A percentile compares a stretch with the other conserved stretches of the same genome.
Evolutionary conservation across 352 stramenopile genomes (phyloP).

Genomic region (Phytopythium ostracodes): DNA sequence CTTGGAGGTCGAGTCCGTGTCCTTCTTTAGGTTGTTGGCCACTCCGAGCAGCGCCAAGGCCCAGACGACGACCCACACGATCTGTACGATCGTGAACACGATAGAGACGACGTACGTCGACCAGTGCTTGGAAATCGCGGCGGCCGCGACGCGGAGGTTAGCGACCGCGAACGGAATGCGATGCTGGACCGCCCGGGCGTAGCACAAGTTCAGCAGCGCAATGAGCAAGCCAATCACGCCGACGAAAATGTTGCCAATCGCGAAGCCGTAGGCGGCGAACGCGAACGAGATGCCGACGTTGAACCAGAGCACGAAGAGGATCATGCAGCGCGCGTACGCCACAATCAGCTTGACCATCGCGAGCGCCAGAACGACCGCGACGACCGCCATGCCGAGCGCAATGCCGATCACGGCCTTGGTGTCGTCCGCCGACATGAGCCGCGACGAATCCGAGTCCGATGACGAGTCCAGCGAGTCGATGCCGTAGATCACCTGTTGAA

Average conservation of each 20-base stretch:
- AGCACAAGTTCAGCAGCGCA: conserved; percentile 77
- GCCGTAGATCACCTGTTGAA: conserved; percentile 4
- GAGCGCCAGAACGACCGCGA: conserved; percentile 58
- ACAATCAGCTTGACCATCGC: conserved; percentile 79
- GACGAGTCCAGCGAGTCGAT: conserved; percentile 7
- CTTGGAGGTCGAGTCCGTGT: conserved; percentile 14
- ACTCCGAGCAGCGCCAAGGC: conserved; percentile 83
- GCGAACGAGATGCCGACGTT: conserved; percentile 72
- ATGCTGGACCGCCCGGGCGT: conserved; percentile 79
- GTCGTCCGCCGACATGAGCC: conserved; percentile 48
- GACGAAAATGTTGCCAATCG: conserved; percentile 63
- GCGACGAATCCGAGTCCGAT: conserved; percentile 29
- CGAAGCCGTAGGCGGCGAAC: conserved; percentile 63
- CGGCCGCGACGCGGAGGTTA: conserved; percentile 87
- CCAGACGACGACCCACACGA: conserved; percentile 90
- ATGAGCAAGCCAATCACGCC: conserved; percentile 61
- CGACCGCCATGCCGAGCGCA: conserved; percentile 45
- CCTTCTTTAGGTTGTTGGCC: conserved; percentile 69
- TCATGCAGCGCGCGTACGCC: conserved; percentile 74
- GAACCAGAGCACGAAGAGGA: conserved; percentile 85
- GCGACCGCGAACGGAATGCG: conserved; percentile 93
- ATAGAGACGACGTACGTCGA: conserved; percentile 87
- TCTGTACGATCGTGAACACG: conserved; percentile 84
- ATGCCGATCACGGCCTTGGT: conserved; percentile 59
- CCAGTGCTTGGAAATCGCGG: conserved; percentile 87